Conservation (phyloP, 1,284 basidiomycete genomes). For the Peniophora sp. region DNA sequence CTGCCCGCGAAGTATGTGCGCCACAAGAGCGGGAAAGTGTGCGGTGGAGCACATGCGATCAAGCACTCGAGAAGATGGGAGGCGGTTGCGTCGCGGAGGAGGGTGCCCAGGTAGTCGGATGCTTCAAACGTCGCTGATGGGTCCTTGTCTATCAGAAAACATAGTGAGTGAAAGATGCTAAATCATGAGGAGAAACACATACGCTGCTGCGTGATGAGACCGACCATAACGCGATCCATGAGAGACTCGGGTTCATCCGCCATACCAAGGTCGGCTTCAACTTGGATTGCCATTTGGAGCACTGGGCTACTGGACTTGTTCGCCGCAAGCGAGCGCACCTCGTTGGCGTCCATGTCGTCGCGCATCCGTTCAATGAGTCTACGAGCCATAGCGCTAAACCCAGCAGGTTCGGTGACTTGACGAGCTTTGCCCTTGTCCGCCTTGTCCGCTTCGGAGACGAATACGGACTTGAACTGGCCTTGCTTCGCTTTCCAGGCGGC, state of each 20-base stretch:
- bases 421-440: constrained; percentile 30
- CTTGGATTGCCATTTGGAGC: constrained; percentile 75
- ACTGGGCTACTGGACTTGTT: constrained; percentile 78
- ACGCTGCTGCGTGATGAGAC: constrained; percentile 68
- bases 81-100: constrained; percentile 78
- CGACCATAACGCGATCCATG: constrained; percentile 76
- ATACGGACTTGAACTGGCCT: constrained; percentile 68
- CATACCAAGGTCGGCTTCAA: constrained; percentile 63
- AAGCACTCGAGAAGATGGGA: constrained; percentile 84
- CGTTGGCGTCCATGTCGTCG: constrained; percentile 55
- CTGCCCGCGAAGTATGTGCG: constrained; percentile 67
- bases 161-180: not conserved
- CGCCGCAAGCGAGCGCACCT: constrained; percentile 76
- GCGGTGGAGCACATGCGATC: constrained; percentile 50
- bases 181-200: constrained; percentile 4
- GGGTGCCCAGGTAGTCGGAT: constrained; percentile 72
- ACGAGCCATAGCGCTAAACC: constrained; percentile 44
- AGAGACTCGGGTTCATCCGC: constrained; percentile 60
- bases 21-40: constrained; percentile 71
- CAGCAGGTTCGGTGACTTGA: constrained; percentile 14
- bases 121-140: constrained; percentile 29
- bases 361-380: constrained; percentile 49
- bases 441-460: constrained; percentile 26
- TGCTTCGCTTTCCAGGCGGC: constrained; percentile 68
- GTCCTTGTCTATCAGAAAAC: constrained; percentile 24